These are phyloP conservation scores for Alternaria brassicae DNA, from an alignment of 2,329 filamentous ascomycete genomes.

Conservation along the genomic window DNA sequence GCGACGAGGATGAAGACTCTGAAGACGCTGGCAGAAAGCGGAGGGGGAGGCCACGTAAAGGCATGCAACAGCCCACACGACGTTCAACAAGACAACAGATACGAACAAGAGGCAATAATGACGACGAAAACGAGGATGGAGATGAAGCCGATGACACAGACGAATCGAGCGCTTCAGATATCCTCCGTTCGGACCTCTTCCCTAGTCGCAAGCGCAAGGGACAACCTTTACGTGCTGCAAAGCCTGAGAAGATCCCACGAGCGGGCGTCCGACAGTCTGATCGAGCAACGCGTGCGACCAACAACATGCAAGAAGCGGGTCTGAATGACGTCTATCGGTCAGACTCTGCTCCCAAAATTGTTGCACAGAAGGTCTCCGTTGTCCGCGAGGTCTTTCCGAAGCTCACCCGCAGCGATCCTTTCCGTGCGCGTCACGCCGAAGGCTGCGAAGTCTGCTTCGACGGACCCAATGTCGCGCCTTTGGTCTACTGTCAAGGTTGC, in stretches of 20 bases:
- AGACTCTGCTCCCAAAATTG: slow-evolving; percentile 49
- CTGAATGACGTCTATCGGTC: slow-evolving; percentile 66
- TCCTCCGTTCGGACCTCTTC: slow-evolving; percentile 53
- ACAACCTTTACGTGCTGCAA: slow-evolving; percentile 14
- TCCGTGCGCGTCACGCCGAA: slow-evolving; percentile 72
- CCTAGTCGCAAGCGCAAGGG: slow-evolving; percentile 51
- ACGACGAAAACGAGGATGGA: slow-evolving; percentile 34
- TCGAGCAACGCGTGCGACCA: slow-evolving; percentile 54
- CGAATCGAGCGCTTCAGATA: slow-evolving; percentile 36
- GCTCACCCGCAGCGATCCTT: slow-evolving; percentile 67
- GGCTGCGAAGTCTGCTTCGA: slow-evolving; percentile 76
- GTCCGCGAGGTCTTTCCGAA: slow-evolving; percentile 75
- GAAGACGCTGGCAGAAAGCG: slow-evolving; percentile 18
- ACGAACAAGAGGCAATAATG: slow-evolving; percentile 19
- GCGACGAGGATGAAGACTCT: slow-evolving; percentile 37
- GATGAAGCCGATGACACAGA: slow-evolving; percentile 42
- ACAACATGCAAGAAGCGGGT: slow-evolving; percentile 61
- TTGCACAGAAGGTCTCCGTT: slow-evolving; percentile 64
- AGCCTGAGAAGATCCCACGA: slow-evolving; percentile 29
- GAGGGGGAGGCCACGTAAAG: slow-evolving; percentile 27
- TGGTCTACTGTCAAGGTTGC: slow-evolving; percentile 93
- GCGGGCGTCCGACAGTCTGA: slow-evolving; percentile 53
- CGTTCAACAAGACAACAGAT: slow-evolving; percentile 37
- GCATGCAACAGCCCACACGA: slow-evolving; percentile 32
- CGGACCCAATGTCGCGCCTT: slow-evolving; percentile 66